Conservation (phyloP, 306 rosid species). For the Ceratonia siliqua region DNA sequence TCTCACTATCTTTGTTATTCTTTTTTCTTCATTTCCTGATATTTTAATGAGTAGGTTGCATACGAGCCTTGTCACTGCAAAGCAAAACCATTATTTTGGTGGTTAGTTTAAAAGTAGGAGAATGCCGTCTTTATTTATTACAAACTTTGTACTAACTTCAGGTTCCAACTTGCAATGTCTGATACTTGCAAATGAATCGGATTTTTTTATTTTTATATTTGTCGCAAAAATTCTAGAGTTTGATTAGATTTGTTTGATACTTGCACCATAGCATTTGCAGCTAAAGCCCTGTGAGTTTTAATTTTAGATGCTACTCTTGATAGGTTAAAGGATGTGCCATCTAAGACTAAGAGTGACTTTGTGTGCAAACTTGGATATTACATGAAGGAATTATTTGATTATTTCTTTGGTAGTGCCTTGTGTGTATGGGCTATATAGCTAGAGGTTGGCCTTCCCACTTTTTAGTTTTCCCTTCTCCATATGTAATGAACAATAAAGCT, state of each 20-base stretch:
- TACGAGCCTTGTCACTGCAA: constrained; percentile 5
- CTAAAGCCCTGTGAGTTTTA: constrained; percentile 1
- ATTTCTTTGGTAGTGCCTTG: constrained; percentile 16
- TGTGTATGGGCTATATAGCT: constrained; percentile 10
- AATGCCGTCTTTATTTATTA: not conserved
- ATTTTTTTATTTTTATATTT: too few species aligned
- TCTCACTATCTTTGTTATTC: constrained; percentile 3
- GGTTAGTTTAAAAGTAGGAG: constrained; percentile 22
- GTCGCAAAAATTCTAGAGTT: too few species aligned
- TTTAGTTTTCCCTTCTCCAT: constrained; percentile 12
- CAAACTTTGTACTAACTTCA: too few species aligned
- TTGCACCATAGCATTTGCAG: constrained; percentile 15
- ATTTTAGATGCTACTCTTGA: constrained; percentile 13
- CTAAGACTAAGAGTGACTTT: constrained; percentile 14
- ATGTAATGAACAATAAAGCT: not conserved
- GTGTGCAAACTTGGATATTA: constrained; percentile 15
- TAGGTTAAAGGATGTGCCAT: not conserved
- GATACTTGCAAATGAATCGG: not conserved
- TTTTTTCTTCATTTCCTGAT: constrained; percentile 22
- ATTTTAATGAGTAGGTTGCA: not conserved
- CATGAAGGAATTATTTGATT: constrained; percentile 5
- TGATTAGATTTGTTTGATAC: not conserved
- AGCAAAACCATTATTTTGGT: constrained; percentile 27
- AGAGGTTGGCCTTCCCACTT: constrained; percentile 22
- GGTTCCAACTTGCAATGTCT: too few species aligned